Evolutionary conservation across 805 yeast species (phyloP).

Genomic region (Candida berthetii): DNA sequence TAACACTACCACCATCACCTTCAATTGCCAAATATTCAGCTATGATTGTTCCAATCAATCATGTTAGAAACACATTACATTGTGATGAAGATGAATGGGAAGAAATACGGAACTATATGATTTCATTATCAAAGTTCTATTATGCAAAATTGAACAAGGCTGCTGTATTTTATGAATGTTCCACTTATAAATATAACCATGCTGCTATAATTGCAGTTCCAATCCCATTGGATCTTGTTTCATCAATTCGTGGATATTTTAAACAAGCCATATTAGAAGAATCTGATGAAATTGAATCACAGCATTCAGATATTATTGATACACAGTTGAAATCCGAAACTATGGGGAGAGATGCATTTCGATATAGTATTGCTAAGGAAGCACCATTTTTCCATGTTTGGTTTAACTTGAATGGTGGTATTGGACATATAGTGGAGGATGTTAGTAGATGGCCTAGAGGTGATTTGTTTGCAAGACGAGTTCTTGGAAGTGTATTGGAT

Average conservation of each 20-base stretch:
- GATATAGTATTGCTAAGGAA: constrained; percentile 34
- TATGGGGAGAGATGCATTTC: constrained; percentile 20
- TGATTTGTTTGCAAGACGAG: constrained; percentile 38
- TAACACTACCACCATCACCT: constrained; percentile 34
- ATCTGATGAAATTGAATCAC: constrained; percentile 32
- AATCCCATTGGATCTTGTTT: constrained; percentile 24
- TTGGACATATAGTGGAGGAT: constrained; percentile 42
- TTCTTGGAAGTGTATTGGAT: constrained; percentile 39
- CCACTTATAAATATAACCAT: constrained; percentile 27
- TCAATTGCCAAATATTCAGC: constrained; percentile 26
- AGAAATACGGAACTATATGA: constrained; percentile 37
- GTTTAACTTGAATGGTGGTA: constrained; percentile 39
- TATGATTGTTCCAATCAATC: constrained; percentile 36
- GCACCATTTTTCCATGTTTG: constrained; percentile 48
- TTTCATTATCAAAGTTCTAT: constrained; percentile 33
- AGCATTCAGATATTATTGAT: constrained; percentile 29
- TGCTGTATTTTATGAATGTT: constrained; percentile 40
- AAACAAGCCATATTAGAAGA: constrained; percentile 30
- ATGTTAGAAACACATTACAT: constrained; percentile 30
- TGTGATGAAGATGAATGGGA: constrained; percentile 38
- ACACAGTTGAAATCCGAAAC: constrained; percentile 19
- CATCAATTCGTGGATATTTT: constrained; percentile 33
- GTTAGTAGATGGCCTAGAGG: constrained; percentile 35
- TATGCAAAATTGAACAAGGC: constrained; percentile 23
- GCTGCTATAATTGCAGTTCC: constrained; percentile 39